phyloP scores from a whole-genome alignment of 345 rosid genomes.

The Fremontodendron californicum region DNA sequence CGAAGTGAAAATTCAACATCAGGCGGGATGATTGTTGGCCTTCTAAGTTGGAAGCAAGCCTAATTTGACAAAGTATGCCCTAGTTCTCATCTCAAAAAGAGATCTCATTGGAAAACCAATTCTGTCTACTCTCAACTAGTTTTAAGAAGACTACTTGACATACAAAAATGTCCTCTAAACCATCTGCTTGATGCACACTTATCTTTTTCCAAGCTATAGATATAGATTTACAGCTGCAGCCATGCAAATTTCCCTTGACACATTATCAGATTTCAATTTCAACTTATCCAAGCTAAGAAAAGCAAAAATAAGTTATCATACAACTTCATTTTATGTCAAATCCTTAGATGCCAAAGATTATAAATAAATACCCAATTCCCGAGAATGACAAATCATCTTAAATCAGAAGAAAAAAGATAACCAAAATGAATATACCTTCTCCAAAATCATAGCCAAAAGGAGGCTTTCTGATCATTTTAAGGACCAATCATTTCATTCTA shows the following conservation, averaged over 20 bases:
- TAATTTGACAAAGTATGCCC: neutral
- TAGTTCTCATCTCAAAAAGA: neutral
- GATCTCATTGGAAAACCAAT: neutral
- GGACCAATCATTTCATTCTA: neutral
- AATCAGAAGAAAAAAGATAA: neutral
- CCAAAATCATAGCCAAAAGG: neutral
- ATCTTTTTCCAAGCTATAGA: neutral
- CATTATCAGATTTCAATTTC: neutral
- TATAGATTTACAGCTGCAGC: neutral
- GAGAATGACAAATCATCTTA: neutral
- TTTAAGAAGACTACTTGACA: neutral
- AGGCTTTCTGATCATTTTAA: neutral
- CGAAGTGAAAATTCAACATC: neutral
- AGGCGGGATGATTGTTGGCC: neutral
- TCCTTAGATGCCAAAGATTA: neutral
- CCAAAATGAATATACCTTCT: neutral
- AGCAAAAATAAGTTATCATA: neutral
- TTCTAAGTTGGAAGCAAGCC: neutral
- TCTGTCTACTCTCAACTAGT: neutral
- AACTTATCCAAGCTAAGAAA: neutral
- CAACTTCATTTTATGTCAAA: neutral
- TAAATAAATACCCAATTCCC: neutral
- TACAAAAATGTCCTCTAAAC: neutral
- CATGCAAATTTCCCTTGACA: neutral
- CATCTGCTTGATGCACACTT: neutral